phyloP scores from a whole-genome alignment of 2,329 filamentous ascomycete species.

The Diaporthe sp. region DNA sequence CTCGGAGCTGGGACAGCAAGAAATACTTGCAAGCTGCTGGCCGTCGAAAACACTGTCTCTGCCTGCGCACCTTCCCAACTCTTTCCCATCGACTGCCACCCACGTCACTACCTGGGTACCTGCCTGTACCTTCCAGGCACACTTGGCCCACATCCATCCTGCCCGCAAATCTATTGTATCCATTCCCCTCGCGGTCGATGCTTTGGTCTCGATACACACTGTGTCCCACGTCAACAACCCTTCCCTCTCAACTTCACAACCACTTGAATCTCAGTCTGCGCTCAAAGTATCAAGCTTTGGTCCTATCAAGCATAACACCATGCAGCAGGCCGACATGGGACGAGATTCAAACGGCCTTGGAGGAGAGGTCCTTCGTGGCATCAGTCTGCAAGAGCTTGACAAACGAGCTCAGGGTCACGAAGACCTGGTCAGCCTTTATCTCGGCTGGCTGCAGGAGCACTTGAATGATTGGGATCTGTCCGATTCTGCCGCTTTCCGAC shows the following conservation, averaged over 20 bases:
- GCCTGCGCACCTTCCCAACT: conserved; percentile 16
- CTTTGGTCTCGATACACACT: not conserved
- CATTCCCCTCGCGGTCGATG: not conserved
- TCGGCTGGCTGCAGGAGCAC: conserved; percentile 33
- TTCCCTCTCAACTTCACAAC: not conserved
- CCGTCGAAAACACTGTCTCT: conserved; percentile 16
- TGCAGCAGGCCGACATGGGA: conserved; percentile 2
- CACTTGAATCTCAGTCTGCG: not conserved
- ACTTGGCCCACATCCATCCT: not conserved
- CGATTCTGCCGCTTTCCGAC: not conserved
- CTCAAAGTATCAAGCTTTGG: not conserved
- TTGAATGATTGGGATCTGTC: conserved; percentile 16
- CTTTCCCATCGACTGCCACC: not conserved
- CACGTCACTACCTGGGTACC: not conserved
- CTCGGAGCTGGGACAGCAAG: not conserved
- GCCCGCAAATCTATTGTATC: not conserved
- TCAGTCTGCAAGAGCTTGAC: conserved; percentile 31
- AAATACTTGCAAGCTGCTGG: not conserved
- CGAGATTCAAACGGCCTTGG: not conserved
- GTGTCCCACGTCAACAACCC: not conserved
- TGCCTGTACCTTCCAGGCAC: not conserved
- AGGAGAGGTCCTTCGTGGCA: not conserved
- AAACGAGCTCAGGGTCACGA: conserved; percentile 6
- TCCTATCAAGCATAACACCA: not conserved
- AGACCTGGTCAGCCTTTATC: conserved; percentile 15